phyloP scores from a whole-genome alignment of 257 asterid species.

The Rubia yunnanensis region DNA sequence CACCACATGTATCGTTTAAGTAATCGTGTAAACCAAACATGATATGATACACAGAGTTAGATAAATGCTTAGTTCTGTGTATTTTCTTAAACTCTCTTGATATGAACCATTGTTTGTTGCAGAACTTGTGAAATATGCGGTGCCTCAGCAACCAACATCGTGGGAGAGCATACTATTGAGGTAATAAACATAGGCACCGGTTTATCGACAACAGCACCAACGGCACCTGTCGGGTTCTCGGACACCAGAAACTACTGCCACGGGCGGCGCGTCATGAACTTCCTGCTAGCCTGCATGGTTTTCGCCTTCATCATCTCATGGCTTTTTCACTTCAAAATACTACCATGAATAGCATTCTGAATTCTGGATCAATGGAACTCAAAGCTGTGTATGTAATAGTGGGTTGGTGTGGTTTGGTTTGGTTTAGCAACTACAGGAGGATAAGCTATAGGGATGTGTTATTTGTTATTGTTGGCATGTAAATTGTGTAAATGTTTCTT shows the following conservation, averaged over 20 bases:
- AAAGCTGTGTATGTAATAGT: conserved; percentile 10
- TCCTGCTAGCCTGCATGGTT: conserved; percentile 44
- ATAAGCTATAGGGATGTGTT: conserved; percentile 3
- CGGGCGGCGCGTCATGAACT: conserved; percentile 39
- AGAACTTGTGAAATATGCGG: conserved; percentile 49
- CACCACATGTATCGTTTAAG: too few relatives aligned
- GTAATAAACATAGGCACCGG: conserved; percentile 12
- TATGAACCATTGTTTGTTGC: conserved; percentile 15
- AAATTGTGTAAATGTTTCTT: conserved; percentile 4
- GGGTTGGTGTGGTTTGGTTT: background rate
- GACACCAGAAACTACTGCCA: conserved; percentile 31
- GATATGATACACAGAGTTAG: background rate
- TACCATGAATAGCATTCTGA: conserved; percentile 18
- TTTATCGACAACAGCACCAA: conserved; percentile 12
- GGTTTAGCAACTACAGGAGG: background rate
- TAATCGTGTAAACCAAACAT: background rate
- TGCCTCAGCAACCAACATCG: conserved; percentile 30
- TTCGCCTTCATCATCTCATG: conserved; percentile 46
- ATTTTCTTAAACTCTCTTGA: background rate
- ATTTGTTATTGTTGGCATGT: background rate
- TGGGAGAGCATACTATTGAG: conserved; percentile 29
- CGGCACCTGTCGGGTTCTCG: conserved; percentile 18
- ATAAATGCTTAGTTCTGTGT: background rate
- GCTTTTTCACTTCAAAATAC: conserved; percentile 41
- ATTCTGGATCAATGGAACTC: background rate